Base-by-base conservation (phyloP, 163 green algal genomes). In the Scenedesmus sp. region DNA sequence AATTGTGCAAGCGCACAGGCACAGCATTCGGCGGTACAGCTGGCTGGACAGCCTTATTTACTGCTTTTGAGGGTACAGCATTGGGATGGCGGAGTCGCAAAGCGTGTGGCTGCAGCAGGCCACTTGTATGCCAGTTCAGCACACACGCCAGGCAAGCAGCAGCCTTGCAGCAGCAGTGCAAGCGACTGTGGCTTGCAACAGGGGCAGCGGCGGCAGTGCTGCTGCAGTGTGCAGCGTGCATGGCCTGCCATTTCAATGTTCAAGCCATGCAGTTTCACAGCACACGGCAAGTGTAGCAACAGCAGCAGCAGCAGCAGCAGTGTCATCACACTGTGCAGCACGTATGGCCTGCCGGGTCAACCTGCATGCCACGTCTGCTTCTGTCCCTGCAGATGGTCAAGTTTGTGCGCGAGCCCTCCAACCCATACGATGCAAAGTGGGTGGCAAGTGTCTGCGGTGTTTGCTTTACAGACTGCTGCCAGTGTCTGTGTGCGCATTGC, bases 351-450 rank as follows among this genome's bases (percentile, higher is more conserved):
- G 81, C 18, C 33, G 0, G 0, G 18, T 46, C n/a, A 20, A 33
- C 22, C 15, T n/a, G 0, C 20, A 2, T 49, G 44, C 6, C 9
- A 20, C 40, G 44, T 0, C 26, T 79, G 56, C 81, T 35, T 26
- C 16, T 78, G 30, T 51, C 30, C 26, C 40, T 87, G 20, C 90
- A 97, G 95, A 95, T 96, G 93, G 95, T 97, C 4, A 81, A 91
- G n/a, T 92, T 97, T n/a, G 83, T 92, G 0, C 86, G 96, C 0
- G 95, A 97, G 89, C 95, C 95, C 0, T 7, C 94, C 40, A 97
- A 97, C 89, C 89, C 92, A 0, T 97, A 97, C 79, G 95, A 97
- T 53, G 40, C 51, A 68, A 94, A 94, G 88, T 88, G 24, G 37
- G 86, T 0, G 22, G 37, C n/a, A 20, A n/a, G n/a, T 81, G 83